These are phyloP conservation scores for Fusarium coicis DNA, from an alignment of 2,329 filamentous ascomycete species.

Conservation along the genomic window DNA sequence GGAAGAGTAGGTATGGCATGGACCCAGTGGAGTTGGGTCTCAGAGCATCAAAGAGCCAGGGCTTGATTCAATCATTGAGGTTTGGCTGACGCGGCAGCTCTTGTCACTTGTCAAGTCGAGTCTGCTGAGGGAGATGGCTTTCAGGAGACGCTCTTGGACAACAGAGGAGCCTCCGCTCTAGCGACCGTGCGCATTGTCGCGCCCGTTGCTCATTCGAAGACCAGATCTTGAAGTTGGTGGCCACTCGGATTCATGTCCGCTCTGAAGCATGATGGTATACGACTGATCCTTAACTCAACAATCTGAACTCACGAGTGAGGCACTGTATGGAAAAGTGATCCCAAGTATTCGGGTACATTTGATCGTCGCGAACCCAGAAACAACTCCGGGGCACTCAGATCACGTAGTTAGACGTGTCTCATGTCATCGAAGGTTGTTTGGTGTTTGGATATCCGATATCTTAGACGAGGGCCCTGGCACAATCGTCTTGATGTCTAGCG, in stretches of 20 bases:
- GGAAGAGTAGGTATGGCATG: constrained; percentile 1
- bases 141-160: constrained; percentile 10
- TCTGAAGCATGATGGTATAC: constrained; percentile 1
- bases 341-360: constrained; percentile 19
- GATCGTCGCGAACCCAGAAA: constrained; percentile 16
- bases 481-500: constrained; percentile 16
- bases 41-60: constrained; percentile 18
- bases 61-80: constrained; percentile 13
- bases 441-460: neutral
- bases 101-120: constrained; percentile 4
- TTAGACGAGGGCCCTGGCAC: constrained; percentile 9
- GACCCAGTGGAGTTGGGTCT: constrained; percentile 31
- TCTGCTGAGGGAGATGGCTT: neutral
- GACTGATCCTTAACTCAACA: constrained; percentile 22
- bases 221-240: constrained; percentile 1
- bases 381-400: constrained; percentile 3
- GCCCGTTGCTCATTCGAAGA: constrained; percentile 21
- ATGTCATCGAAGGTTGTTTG: neutral
- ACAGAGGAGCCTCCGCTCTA: constrained; percentile 14
- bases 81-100: constrained; percentile 37
- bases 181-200: constrained; percentile 23
- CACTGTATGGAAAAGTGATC: constrained; percentile 9
- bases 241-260: constrained; percentile 22
- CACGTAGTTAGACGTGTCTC: constrained; percentile 6
- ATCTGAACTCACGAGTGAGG: constrained; percentile 11